Base-by-base conservation (phyloP, 2,329 filamentous ascomycete species). In the Fusarium irregulare region DNA sequence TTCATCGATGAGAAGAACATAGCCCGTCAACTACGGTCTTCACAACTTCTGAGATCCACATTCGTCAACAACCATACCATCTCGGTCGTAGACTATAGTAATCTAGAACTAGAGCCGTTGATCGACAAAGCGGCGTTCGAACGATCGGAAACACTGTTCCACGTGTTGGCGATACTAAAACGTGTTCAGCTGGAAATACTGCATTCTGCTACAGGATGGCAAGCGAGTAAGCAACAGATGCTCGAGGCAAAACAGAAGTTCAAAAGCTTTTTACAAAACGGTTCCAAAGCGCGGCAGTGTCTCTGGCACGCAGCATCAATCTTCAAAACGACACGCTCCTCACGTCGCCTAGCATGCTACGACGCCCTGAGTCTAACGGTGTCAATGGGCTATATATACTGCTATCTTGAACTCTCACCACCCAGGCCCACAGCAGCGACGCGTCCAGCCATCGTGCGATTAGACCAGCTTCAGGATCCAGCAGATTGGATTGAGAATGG, bases 211-310 rank as follows among this genome's bases (percentile, higher is more conserved):
- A 60, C 57, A 0, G 57, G 51, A 3, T 60, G 57, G 51, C n/a
- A 60, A 21, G 28, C 57, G 6, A 60, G 14, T 2, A 41, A 58
- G 6, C 51, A 47, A 1, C 53, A 60, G 11, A 60, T 46, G 51
- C 0, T 9, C 0, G 45, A 47, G 18, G 56, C 57, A 0, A 57
- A 60, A 3, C 8, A 6, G 13, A 6, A 25, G 0, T 7, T 56
- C 1, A n/a, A n/a, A n/a, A n/a, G n/a, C n/a, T n/a, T n/a, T n/a
- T n/a, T n/a, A n/a, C n/a, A n/a, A n/a, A n/a, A n/a, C n/a, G n/a
- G n/a, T n/a, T n/a, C n/a, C n/a, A n/a, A n/a, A 1, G 13, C 41
- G 0, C 25, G 57, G 0, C 40, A 27, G 1, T 6, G 16, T 0
- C 9, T 60, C 1, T 60, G 57, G 51, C 18, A 60, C 2, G 30